Base-by-base conservation (phyloP, 495 filamentous ascomycete species). In the Daldinia caldariorum region DNA sequence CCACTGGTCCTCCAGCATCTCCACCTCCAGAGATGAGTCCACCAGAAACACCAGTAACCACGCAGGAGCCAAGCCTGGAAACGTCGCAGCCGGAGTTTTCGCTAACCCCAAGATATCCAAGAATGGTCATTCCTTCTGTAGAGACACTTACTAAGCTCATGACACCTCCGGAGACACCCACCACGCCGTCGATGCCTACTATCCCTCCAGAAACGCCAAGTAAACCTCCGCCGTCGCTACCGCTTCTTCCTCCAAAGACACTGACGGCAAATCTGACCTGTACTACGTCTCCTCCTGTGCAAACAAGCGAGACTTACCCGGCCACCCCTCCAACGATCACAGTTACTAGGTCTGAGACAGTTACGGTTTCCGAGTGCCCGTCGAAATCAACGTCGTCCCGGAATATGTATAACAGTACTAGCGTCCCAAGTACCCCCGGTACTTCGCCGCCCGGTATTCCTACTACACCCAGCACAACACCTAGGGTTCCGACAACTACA, bases 231-330 rank as follows among this genome's bases (percentile, higher is more conserved):
- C 26, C 26, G 26, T 3, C 26, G 26, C 26, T 3, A 3, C 20
- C 49, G 3, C 54, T 8, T n/a, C 20, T 13, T 4, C 49, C 49
- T 1, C 53, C 53, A 12, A 20, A 56, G 34, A 20, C 50, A 26
- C 37, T 32, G 4, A 66, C 63, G 10, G 59, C 63, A 18, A 58
- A 18, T 31, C n/a, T 50, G 22, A 54, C 62, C n/a, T 32, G 53
- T 16, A 58, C 35, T 9, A 60, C 63, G 10, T 20, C 35, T 31
- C 31, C 63, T 22, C 53, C 51, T 39, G 16, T 13, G 12, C 32
- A 35, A 38, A 67, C 56, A 16, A 69, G 53, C 18, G 53, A 49
- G 22, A 69, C 66, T 3, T 59, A 41, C 18, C 58, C 64, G 13
- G 64, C 38, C 16, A 58, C 50, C 31, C 55, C 56, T 26, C 51